These are phyloP conservation scores for Chrysoporthe cubensis DNA, from an alignment of 2,329 filamentous ascomycete species.

Conservation along the genomic window DNA sequence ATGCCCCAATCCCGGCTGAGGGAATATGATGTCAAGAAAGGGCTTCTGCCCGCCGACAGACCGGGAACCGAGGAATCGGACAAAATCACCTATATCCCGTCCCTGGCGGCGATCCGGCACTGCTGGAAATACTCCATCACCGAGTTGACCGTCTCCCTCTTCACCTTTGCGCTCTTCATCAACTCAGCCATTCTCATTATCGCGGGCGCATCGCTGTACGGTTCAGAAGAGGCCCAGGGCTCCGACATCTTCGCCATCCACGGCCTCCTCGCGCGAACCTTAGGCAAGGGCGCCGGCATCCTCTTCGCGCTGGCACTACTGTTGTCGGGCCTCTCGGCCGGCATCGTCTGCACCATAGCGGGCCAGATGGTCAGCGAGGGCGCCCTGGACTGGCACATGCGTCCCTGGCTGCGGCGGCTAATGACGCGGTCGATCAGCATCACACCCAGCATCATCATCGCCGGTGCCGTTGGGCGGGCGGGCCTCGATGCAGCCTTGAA, in stretches of 20 bases:
- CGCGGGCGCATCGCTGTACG: slow-evolving; percentile 75
- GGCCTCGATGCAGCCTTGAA: slow-evolving; percentile 75
- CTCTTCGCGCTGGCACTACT: slow-evolving; percentile 84
- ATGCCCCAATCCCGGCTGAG: slow-evolving; percentile 69
- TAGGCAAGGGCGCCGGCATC: slow-evolving; percentile 76
- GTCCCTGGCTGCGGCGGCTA: slow-evolving; percentile 78
- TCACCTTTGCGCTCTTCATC: slow-evolving; percentile 83
- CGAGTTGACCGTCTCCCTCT: slow-evolving; percentile 73
- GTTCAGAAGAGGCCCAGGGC: slow-evolving; percentile 60
- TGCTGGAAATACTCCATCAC: slow-evolving; percentile 75
- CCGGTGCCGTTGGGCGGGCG: slow-evolving; percentile 72
- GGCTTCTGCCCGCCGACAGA: slow-evolving; percentile 49
- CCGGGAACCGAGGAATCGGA: slow-evolving; percentile 43
- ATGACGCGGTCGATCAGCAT: slow-evolving; percentile 81
- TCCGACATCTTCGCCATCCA: slow-evolving; percentile 88
- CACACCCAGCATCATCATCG: slow-evolving; percentile 81
- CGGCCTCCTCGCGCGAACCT: slow-evolving; percentile 66
- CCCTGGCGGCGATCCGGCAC: slow-evolving; percentile 70
- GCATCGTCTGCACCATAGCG: slow-evolving; percentile 86
- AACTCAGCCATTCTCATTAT: slow-evolving; percentile 84
- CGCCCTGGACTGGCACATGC: slow-evolving; percentile 73
- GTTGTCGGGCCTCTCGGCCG: slow-evolving; percentile 78
- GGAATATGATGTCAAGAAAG: slow-evolving; percentile 64
- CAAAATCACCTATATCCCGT: slow-evolving; percentile 69
- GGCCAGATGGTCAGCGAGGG: slow-evolving; percentile 90